Percentiles rank a stretch among this genome's conserved stretches.
Evolutionary conservation across 495 filamentous ascomycete species (phyloP).

Genomic region (Hypoxylon fragiforme): DNA sequence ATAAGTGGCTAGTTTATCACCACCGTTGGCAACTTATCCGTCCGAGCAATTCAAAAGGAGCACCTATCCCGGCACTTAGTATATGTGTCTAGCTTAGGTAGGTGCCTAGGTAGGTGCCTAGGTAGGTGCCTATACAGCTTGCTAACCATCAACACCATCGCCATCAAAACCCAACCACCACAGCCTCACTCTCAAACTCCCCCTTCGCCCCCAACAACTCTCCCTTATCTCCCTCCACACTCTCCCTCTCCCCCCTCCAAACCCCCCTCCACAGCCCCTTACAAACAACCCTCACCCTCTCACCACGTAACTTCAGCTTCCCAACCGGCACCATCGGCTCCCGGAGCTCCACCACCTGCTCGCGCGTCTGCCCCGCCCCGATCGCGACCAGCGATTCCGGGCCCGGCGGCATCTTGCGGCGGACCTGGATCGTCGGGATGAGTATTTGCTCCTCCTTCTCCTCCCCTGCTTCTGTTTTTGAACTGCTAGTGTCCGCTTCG

Average conservation of each 20-base stretch:
- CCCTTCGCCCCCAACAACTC: conserved; percentile 31
- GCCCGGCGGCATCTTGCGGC: conserved; percentile 49
- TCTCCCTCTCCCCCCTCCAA: conserved; percentile 36
- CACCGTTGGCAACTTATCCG: too few species aligned
- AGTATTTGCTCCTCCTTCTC: conserved; percentile 33
- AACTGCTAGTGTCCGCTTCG: too few species aligned
- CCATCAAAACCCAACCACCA: conserved; percentile 24
- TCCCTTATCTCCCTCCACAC: conserved; percentile 29
- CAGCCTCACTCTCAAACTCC: conserved; percentile 31
- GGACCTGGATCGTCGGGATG: conserved; percentile 48
- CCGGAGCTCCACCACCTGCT: conserved; percentile 33
- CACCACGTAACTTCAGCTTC: conserved; percentile 26
- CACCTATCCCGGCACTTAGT: too few species aligned
- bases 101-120: too few species aligned
- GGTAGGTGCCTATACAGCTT: too few species aligned
- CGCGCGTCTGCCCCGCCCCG: conserved; percentile 33
- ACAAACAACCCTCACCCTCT: conserved; percentile 26
- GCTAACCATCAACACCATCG: neutral
- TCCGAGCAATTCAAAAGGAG: too few species aligned
- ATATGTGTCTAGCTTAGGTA: too few species aligned
- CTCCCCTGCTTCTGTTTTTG: conserved; percentile 6
- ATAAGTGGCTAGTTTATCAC: too few species aligned
- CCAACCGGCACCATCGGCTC: conserved; percentile 33
- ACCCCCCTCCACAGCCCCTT: conserved; percentile 39
- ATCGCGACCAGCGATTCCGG: conserved; percentile 50